A percentile compares a stretch with the other conserved stretches of the same genome.
phyloP scores from a whole-genome alignment of 2,329 filamentous ascomycete genomes.

The Aspergillus caelatus region DNA sequence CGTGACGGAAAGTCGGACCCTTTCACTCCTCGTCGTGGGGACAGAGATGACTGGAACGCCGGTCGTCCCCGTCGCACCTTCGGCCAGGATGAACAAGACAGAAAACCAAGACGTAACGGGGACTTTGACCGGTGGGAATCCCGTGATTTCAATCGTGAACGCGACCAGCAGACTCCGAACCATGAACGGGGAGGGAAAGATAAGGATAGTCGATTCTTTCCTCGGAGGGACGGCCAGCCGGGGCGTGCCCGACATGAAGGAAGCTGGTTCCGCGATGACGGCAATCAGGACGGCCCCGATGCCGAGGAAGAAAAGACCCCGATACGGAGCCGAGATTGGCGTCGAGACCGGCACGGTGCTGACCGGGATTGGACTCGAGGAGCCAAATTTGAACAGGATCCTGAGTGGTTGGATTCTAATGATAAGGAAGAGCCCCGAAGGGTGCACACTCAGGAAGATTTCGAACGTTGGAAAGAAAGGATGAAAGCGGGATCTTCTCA shows the following conservation, averaged over 20 bases:
- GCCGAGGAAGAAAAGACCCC: constrained; percentile 47
- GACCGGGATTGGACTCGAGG: constrained; percentile 60
- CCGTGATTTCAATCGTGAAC: constrained; percentile 52
- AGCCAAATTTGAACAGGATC: constrained; percentile 71
- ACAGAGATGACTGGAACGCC: constrained; percentile 47
- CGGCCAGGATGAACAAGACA: constrained; percentile 45
- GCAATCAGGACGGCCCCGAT: constrained; percentile 39
- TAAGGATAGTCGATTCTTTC: constrained; percentile 57
- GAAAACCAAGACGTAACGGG: constrained; percentile 44
- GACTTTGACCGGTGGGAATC: constrained; percentile 48
- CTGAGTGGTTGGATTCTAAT: constrained; percentile 85
- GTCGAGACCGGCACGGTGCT: constrained; percentile 48
- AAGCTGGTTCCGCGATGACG: constrained; percentile 72
- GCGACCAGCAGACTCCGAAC: constrained; percentile 58
- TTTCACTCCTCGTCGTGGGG: constrained; percentile 40
- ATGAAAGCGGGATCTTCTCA: constrained; percentile 70
- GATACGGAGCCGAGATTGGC: constrained; percentile 68
- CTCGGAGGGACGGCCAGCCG: constrained; percentile 62
- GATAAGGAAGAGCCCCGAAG: constrained; percentile 68
- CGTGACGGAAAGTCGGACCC: constrained; percentile 38
- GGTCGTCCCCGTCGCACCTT: constrained; percentile 43
- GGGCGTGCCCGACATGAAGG: constrained; percentile 68
- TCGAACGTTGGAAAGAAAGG: constrained; percentile 89
- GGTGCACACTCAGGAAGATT: constrained; percentile 82
- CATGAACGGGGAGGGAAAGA: constrained; percentile 54